Percentiles rank a stretch among this genome's conserved stretches.
Evolutionary conservation across 2,329 filamentous ascomycete species (phyloP).

Genomic region (Spiromastix sp.): DNA sequence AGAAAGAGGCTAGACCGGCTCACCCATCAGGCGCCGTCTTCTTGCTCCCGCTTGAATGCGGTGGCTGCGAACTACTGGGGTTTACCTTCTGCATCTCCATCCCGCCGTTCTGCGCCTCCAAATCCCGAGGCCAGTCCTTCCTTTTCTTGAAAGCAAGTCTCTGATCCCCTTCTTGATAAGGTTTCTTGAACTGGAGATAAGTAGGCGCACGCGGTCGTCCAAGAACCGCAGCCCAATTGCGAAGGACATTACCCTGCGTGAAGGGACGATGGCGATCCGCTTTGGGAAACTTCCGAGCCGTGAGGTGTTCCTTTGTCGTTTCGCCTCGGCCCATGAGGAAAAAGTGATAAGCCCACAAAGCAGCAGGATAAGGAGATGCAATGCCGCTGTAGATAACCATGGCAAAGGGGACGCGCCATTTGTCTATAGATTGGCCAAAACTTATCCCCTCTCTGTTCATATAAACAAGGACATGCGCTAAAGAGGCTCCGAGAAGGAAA

Average conservation of each 20-base stretch:
- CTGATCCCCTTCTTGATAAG: conserved; percentile 72
- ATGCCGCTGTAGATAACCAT: conserved; percentile 77
- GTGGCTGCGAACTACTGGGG: conserved; percentile 1
- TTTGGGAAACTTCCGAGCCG: conserved; percentile 89
- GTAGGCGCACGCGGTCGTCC: conserved; percentile 76
- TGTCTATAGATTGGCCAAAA: conserved; percentile 57
- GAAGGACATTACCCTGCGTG: conserved; percentile 61
- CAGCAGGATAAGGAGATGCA: conserved; percentile 67
- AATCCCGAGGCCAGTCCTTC: conserved; percentile 39
- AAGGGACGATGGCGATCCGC: conserved; percentile 87
- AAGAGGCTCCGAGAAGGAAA: conserved; percentile 64
- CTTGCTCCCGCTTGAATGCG: not conserved
- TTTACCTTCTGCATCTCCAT: conserved; percentile 64
- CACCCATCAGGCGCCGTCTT: conserved; percentile 1
- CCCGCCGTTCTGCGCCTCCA: conserved; percentile 42
- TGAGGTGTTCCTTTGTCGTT: conserved; percentile 92
- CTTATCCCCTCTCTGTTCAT: conserved; percentile 51
- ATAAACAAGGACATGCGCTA: conserved; percentile 74
- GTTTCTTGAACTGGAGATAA: conserved; percentile 76
- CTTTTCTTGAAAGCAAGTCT: conserved; percentile 56
- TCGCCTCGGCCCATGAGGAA: conserved; percentile 86
- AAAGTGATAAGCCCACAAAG: conserved; percentile 77
- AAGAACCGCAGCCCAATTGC: conserved; percentile 74
- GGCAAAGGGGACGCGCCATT: conserved; percentile 72
- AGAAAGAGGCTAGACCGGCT: not conserved